These are phyloP conservation scores for Hypoxylon sp. DNA, from an alignment of 2,329 filamentous ascomycete genomes.

Conservation along the genomic window DNA sequence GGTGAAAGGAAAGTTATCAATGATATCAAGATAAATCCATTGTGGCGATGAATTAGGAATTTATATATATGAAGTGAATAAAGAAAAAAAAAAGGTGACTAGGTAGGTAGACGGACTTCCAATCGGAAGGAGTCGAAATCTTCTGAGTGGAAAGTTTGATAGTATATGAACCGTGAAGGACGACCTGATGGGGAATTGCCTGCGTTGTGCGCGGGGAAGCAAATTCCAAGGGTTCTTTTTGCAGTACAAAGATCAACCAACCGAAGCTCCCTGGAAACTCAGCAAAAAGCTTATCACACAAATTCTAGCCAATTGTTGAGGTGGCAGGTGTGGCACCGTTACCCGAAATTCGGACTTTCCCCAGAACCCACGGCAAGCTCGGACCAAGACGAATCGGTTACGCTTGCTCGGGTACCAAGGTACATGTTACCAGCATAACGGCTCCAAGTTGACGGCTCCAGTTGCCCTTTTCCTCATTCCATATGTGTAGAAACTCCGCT, in stretches of 20 bases:
- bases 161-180: conserved; percentile 10
- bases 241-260: conserved; percentile 26
- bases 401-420: not conserved
- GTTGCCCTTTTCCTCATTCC: not conserved
- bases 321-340: conserved; percentile 17
- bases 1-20: not conserved
- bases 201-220: conserved; percentile 17
- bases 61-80: conserved; percentile 20
- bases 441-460: conserved; percentile 4
- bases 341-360: conserved; percentile 38
- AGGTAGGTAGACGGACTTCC: not conserved
- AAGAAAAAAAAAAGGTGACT: conserved; percentile 1
- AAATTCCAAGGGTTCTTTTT: not conserved
- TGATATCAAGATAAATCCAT: conserved; percentile 38
- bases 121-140: not conserved
- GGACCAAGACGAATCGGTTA: conserved; percentile 29
- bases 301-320: conserved; percentile 34
- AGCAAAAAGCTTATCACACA: conserved; percentile 33
- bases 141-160: conserved; percentile 1
- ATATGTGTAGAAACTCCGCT: not conserved
- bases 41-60: conserved; percentile 3
- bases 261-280: conserved; percentile 28
- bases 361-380: conserved; percentile 28
- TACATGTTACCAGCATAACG: conserved; percentile 16
- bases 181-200: conserved; percentile 9